A percentile compares a stretch with the other conserved stretches of the same genome.
Evolutionary conservation across 345 rosid species (phyloP).

Genomic region (Syzygium grande): DNA sequence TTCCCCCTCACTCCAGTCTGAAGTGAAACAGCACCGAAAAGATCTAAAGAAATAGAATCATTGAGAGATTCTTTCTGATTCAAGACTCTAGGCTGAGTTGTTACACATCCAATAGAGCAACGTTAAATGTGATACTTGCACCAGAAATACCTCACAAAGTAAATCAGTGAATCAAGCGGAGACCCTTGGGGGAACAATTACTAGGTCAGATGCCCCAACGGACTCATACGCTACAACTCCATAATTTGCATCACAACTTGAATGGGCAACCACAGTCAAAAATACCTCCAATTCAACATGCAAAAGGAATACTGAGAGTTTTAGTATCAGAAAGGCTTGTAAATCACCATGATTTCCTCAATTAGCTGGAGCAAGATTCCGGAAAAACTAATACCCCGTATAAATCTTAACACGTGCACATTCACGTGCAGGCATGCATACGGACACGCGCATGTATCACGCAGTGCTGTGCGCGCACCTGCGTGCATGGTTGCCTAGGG

Average conservation of each 20-base stretch:
- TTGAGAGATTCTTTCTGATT: not conserved
- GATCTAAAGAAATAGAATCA: not conserved
- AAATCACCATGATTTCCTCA: not conserved
- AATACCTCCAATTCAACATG: not conserved
- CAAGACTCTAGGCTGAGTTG: not conserved
- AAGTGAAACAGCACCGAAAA: not conserved
- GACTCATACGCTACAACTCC: not conserved
- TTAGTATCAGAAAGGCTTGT: not conserved
- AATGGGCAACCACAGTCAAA: not conserved
- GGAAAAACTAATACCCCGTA: not conserved
- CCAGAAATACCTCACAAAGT: not conserved
- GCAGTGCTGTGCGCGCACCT: not conserved
- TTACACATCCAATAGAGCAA: not conserved
- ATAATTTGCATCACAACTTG: not conserved
- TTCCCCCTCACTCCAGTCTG: not conserved
- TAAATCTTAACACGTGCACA: not conserved
- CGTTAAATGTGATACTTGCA: not conserved
- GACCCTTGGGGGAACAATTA: not conserved
- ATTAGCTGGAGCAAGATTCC: not conserved
- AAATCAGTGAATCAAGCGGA: not conserved
- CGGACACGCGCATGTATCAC: not conserved
- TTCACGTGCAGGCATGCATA: not conserved
- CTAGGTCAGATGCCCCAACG: not conserved
- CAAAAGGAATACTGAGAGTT: not conserved
- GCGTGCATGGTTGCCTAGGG: not conserved